Conservation (phyloP, 2,329 filamentous ascomycete genomes). For the Helotiales sp. region DNA sequence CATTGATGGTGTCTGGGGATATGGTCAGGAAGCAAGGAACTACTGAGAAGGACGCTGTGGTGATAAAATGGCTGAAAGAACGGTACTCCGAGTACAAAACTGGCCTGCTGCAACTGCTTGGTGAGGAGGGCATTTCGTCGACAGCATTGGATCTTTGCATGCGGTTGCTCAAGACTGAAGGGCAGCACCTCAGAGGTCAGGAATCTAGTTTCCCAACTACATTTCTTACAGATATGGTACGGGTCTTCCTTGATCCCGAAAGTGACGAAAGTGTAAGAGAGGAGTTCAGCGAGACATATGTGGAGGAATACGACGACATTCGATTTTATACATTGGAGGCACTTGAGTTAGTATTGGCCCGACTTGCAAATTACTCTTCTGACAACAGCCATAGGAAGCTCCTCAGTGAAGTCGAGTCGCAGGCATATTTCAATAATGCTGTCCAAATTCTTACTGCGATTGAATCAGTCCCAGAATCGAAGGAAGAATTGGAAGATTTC, state of each 20-base stretch:
- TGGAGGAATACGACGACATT: conserved; percentile 82
- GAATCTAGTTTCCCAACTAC: conserved; percentile 72
- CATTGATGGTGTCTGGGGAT: conserved; percentile 75
- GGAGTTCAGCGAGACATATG: conserved; percentile 78
- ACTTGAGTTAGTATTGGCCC: conserved; percentile 63
- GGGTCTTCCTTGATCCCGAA: conserved; percentile 61
- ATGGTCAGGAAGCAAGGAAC: conserved; percentile 68
- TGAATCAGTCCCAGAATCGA: conserved; percentile 71
- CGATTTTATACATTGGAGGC: conserved; percentile 80
- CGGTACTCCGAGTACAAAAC: conserved; percentile 73
- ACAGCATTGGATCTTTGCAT: conserved; percentile 80
- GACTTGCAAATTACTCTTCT: conserved; percentile 8
- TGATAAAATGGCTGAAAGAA: conserved; percentile 79
- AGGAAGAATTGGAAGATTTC: conserved; percentile 70
- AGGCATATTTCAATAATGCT: conserved; percentile 56
- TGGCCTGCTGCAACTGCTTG: conserved; percentile 65
- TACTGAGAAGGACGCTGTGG: conserved; percentile 74
- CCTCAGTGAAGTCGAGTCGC: conserved; percentile 39
- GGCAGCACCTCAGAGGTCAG: conserved; percentile 62
- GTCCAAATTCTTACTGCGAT: conserved; percentile 69
- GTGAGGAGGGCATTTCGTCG: conserved; percentile 65
- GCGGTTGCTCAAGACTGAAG: conserved; percentile 83
- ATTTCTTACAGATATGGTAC: conserved; percentile 69
- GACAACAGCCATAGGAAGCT: conserved; percentile 41
- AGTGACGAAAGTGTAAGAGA: conserved; percentile 64